A percentile compares a stretch with the other conserved stretches of the same genome.
Conservation (phyloP, 140 eudicot genomes). For the Cichorium intybus region DNA sequence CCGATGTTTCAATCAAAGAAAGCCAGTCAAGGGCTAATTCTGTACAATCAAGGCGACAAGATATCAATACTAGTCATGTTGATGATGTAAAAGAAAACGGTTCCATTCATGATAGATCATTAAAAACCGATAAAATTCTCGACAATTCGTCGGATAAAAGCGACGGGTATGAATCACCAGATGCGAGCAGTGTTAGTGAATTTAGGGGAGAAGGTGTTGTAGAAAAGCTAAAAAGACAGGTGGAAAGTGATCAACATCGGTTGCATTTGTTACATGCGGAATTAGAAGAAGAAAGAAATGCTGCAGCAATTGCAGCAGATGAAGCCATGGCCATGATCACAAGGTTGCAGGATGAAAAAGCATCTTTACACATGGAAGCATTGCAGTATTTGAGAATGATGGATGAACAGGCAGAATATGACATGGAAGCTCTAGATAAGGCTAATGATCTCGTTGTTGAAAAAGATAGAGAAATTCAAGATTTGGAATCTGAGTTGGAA, state of each 20-base stretch:
- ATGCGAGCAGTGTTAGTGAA: constrained; percentile 35
- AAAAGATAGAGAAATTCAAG: constrained; percentile 78
- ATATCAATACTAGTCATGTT: background rate
- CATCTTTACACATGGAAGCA: constrained; percentile 87
- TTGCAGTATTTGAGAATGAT: constrained; percentile 85
- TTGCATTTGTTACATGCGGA: constrained; percentile 51
- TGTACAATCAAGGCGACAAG: background rate
- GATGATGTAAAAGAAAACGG: constrained; percentile 16
- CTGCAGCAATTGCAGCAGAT: constrained; percentile 76
- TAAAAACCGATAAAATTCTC: background rate
- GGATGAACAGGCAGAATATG: constrained; percentile 96
- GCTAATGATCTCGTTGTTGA: constrained; percentile 81
- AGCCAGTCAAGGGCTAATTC: constrained; percentile 9
- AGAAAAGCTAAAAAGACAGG: constrained; percentile 60
- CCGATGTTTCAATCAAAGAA: constrained; percentile 25
- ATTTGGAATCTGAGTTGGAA: constrained; percentile 75
- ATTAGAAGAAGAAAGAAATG: constrained; percentile 89
- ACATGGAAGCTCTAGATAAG: constrained; percentile 76
- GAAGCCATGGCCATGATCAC: constrained; percentile 99
- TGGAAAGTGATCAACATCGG: constrained; percentile 39
- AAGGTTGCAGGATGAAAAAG: constrained; percentile 88
- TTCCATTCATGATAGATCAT: background rate
- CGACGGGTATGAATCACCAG: constrained; percentile 39
- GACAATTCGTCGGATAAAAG: constrained; percentile 27
- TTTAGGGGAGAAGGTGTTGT: constrained; percentile 52